phyloP scores from a whole-genome alignment of 139 green algal species.

The Coelastrella sp. region DNA sequence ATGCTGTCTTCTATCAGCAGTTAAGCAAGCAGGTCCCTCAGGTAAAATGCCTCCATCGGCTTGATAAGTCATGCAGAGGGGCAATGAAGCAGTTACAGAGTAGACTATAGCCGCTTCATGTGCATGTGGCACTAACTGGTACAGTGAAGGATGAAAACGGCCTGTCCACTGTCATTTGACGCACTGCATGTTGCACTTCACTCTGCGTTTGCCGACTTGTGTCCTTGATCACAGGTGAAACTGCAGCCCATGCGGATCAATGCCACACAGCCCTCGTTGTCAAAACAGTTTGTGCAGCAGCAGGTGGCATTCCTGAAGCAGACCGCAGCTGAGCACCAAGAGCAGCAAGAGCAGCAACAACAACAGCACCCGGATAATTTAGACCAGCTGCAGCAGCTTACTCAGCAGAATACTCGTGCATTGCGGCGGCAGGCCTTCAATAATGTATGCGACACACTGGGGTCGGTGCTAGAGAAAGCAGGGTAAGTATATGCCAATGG shows the following conservation, averaged over 20 bases:
- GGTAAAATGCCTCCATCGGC: neutral
- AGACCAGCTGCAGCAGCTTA: neutral
- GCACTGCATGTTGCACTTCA: too few species aligned
- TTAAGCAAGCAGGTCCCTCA: conserved; percentile 1
- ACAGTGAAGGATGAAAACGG: too few species aligned
- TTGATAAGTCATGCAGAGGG: too few species aligned
- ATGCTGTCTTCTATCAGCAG: neutral
- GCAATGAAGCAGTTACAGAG: too few species aligned
- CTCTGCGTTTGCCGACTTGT: too few species aligned
- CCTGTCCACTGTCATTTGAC: too few species aligned
- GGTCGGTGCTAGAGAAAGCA: conserved; percentile 1
- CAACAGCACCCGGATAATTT: neutral
- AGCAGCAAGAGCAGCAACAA: conserved; percentile 19
- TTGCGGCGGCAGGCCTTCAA: conserved; percentile 16
- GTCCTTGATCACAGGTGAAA: neutral
- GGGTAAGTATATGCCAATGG: neutral
- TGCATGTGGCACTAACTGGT: too few species aligned
- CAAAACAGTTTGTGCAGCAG: conserved; percentile 27
- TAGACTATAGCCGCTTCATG: too few species aligned
- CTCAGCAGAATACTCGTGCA: neutral
- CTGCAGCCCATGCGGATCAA: conserved; percentile 32
- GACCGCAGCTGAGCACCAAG: neutral
- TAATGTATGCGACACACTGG: conserved; percentile 8
- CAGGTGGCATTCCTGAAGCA: conserved; percentile 18
- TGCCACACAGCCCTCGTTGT: conserved; percentile 31